A percentile compares a stretch with the other conserved stretches of the same genome.
phyloP scores from a whole-genome alignment of 768 basidiomycete genomes.

The Floccularia luteovirens region DNA sequence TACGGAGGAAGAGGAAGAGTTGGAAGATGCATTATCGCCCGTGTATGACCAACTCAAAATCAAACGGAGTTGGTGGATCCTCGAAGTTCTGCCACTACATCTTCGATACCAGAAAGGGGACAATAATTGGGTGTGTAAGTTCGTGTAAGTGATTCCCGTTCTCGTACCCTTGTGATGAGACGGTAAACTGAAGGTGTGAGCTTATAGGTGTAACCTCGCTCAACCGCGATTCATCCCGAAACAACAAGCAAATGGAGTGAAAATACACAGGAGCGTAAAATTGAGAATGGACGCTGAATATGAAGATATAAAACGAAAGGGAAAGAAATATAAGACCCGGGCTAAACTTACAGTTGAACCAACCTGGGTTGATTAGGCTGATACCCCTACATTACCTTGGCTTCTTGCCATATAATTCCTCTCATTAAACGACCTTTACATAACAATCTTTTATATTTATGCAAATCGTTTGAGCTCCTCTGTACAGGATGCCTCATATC shows the following conservation, averaged over 20 bases:
- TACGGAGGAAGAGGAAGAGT: conserved; percentile 46
- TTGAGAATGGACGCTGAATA: conserved; percentile 44
- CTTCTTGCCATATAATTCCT: too few relatives aligned
- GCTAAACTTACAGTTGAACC: conserved; percentile 10
- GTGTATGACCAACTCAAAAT: conserved; percentile 42
- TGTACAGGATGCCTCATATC: too few relatives aligned
- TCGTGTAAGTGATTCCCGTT: conserved; percentile 9
- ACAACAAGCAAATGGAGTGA: conserved; percentile 27
- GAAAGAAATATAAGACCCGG: conserved; percentile 27
- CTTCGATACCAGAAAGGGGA: conserved; percentile 27
- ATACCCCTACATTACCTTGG: too few relatives aligned
- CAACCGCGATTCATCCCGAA: conserved; percentile 20
- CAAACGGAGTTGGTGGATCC: conserved; percentile 47
- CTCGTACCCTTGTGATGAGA: neutral
- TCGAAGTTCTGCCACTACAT: conserved; percentile 40
- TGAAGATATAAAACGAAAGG: conserved; percentile 10
- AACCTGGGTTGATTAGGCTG: conserved; percentile 3
- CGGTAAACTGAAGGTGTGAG: neutral
- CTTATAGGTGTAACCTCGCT: neutral
- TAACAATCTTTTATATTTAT: too few relatives aligned
- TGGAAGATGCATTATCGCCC: conserved; percentile 38
- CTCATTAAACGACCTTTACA: too few relatives aligned
- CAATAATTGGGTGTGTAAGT: conserved; percentile 17
- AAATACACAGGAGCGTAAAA: conserved; percentile 43
- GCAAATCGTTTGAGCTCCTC: too few relatives aligned